phyloP scores from a whole-genome alignment of 106 monocot species.

The Acorus gramineus region DNA sequence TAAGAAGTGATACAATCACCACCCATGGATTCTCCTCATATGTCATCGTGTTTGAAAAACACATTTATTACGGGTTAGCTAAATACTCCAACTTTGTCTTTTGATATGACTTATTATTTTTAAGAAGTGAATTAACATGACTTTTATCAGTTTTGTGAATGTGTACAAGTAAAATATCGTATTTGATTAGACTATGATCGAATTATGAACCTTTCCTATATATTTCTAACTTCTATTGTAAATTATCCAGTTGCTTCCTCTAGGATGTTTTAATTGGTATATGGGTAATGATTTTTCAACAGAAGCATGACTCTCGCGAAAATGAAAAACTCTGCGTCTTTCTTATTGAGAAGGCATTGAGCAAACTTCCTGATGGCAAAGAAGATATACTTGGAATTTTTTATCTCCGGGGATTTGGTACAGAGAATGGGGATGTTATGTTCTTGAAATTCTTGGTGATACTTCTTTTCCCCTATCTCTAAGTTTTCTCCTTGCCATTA shows the following conservation, averaged over 20 bases:
- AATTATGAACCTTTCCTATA: background rate
- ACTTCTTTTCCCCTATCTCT: background rate
- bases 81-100: no score
- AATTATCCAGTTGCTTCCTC: slow-evolving; percentile 3
- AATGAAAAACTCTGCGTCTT: slow-evolving; percentile 77
- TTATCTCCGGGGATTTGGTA: slow-evolving; percentile 59
- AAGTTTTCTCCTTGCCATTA: no score
- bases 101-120: no score
- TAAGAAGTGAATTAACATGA: no score
- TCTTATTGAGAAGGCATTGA: slow-evolving; percentile 79
- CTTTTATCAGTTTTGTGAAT: background rate
- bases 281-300: slow-evolving; percentile 25
- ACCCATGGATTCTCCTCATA: no score
- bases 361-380: slow-evolving; percentile 56
- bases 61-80: no score
- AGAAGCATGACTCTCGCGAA: slow-evolving; percentile 64
- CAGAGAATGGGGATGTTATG: slow-evolving; percentile 58
- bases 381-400: slow-evolving; percentile 76
- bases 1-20: no score
- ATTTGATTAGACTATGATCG: background rate
- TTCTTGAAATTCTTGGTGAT: slow-evolving; percentile 84
- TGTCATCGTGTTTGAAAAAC: no score
- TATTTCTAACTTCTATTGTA: background rate
- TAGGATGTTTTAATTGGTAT: slow-evolving; percentile 20
- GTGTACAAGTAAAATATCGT: background rate